These are phyloP conservation scores for Penicillium malachiteum DNA, from an alignment of 495 filamentous ascomycete species.

Conservation along the genomic window DNA sequence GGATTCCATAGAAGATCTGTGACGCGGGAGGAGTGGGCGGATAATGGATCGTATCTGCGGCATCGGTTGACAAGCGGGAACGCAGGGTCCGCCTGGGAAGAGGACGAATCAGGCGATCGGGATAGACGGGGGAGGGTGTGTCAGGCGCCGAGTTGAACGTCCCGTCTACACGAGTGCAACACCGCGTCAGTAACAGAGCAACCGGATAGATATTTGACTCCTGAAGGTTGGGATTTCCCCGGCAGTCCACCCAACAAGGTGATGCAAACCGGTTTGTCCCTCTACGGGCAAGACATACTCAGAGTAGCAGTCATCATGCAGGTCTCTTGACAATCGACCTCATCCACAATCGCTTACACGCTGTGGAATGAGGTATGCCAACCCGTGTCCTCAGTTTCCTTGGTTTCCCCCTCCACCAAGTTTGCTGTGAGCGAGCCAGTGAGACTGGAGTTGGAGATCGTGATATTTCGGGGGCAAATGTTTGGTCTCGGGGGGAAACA, in stretches of 20 bases:
- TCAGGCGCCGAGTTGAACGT: slow-evolving; percentile 63
- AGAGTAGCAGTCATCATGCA: slow-evolving; percentile 50
- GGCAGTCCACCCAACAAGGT: slow-evolving; percentile 7
- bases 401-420: slow-evolving; percentile 23
- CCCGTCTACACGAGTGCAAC: slow-evolving; percentile 43
- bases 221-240: slow-evolving; percentile 9
- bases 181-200: slow-evolving; percentile 44
- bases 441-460: slow-evolving; percentile 1
- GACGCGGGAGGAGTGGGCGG: slow-evolving; percentile 67
- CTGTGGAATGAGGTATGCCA: slow-evolving; percentile 14
- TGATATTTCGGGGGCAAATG: not conserved
- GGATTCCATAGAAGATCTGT: slow-evolving; percentile 75
- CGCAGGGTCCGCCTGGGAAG: slow-evolving; percentile 84
- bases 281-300: slow-evolving; percentile 44
- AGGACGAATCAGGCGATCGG: slow-evolving; percentile 88
- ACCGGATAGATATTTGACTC: slow-evolving; percentile 25
- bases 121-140: slow-evolving; percentile 71
- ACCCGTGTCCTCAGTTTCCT: slow-evolving; percentile 12
- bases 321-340: slow-evolving; percentile 30
- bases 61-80: slow-evolving; percentile 78
- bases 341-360: slow-evolving; percentile 28
- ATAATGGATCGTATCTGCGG: slow-evolving; percentile 78
- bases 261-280: slow-evolving; percentile 18
- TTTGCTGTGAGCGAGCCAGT: slow-evolving; percentile 12
- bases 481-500: not conserved